Percentiles rank a stretch among this genome's conserved stretches.
Evolutionary conservation across 345 rosid species (phyloP).

Genomic region (Citrus glauca): DNA sequence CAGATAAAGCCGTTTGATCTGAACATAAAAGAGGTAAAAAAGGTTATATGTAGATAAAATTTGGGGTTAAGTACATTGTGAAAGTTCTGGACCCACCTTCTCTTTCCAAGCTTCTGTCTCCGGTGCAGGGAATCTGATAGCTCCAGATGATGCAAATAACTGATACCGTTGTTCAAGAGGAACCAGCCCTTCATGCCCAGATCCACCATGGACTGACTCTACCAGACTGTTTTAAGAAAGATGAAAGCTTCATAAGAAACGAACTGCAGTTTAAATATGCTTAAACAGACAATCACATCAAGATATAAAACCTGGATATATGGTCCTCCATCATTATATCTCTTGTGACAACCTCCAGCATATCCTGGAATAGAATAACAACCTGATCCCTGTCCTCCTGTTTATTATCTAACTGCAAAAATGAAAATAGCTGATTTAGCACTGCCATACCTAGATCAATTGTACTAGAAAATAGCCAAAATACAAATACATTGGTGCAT

Average conservation of each 20-base stretch:
- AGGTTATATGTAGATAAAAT: not conserved
- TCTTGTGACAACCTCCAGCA: slow-evolving; percentile 91
- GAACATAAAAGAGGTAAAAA: slow-evolving; percentile 11
- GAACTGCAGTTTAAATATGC: slow-evolving; percentile 1
- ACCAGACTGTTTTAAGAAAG: slow-evolving; percentile 43
- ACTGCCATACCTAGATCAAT: not conserved
- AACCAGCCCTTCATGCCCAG: slow-evolving; percentile 63
- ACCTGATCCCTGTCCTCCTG: slow-evolving; percentile 75
- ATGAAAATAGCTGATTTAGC: slow-evolving; percentile 12
- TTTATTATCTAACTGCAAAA: slow-evolving; percentile 65
- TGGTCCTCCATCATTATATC: slow-evolving; percentile 88
- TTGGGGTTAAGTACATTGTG: not conserved
- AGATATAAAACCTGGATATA: slow-evolving; percentile 49
- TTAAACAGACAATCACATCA: not conserved
- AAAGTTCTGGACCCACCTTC: slow-evolving; percentile 45
- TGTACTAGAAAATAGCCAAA: not conserved
- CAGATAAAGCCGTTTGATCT: slow-evolving; percentile 72
- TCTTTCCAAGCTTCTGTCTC: slow-evolving; percentile 94
- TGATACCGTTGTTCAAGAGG: slow-evolving; percentile 59
- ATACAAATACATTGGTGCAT: slow-evolving; percentile 18
- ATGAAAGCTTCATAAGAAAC: slow-evolving; percentile 12
- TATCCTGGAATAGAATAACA: slow-evolving; percentile 95
- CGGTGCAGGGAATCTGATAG: slow-evolving; percentile 76
- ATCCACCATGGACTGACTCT: slow-evolving; percentile 70
- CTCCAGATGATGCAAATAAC: slow-evolving; percentile 88